phyloP scores from a whole-genome alignment of 305 asterid genomes.

The Coffea humblotiana region DNA sequence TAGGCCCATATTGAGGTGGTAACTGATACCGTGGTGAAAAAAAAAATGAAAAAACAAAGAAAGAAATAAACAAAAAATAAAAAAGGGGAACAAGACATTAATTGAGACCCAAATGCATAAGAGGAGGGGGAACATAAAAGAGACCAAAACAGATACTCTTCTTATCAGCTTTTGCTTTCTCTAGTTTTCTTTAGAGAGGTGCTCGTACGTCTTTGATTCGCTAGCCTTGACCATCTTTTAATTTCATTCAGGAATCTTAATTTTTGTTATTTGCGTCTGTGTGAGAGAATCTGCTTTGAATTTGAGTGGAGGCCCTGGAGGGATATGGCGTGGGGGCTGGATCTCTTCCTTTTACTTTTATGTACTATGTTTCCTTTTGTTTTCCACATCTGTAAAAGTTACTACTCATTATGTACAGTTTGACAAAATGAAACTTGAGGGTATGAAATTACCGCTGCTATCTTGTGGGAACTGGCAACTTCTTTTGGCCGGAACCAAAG shows the following conservation, averaged over 20 bases:
- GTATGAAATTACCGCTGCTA: neutral
- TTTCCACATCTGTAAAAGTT: no score
- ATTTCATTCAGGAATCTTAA: conserved; percentile 20
- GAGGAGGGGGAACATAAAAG: neutral
- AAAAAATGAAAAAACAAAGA: neutral
- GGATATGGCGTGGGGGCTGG: neutral
- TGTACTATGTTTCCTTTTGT: neutral
- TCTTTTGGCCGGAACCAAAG: conserved; percentile 1
- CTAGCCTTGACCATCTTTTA: neutral
- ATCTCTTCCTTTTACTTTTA: conserved; percentile 14
- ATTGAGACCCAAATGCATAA: neutral
- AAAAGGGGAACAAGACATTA: neutral
- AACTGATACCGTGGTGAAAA: neutral
- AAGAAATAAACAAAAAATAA: no score
- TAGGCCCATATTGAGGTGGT: neutral
- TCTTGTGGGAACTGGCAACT: neutral
- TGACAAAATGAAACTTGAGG: conserved; percentile 17
- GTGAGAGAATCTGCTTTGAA: neutral
- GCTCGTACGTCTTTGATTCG: neutral
- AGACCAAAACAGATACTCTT: conserved; percentile 4
- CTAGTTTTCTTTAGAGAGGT: conserved; percentile 9
- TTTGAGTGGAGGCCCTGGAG: neutral
- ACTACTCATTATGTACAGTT: neutral
- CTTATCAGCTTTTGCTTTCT: conserved; percentile 19
- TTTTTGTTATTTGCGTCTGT: neutral